Percentiles rank a stretch among this genome's conserved stretches.
Conservation (phyloP, 768 basidiomycete species). For the Lentinula edodes region DNA sequence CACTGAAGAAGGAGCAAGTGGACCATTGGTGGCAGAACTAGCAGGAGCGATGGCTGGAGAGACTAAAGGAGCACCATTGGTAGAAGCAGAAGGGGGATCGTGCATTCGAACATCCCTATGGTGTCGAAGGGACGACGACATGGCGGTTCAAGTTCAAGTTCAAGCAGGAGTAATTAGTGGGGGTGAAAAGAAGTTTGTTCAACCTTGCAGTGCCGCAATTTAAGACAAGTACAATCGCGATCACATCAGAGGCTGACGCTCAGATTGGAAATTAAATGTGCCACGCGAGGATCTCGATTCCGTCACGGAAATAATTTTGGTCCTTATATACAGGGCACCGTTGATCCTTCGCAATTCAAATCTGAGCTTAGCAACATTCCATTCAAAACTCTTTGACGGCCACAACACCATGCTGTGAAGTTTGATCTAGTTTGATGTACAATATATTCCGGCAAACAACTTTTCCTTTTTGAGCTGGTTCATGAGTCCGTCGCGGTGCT, state of each 20-base stretch:
- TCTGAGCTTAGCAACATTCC: neutral
- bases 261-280: neutral
- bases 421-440: neutral
- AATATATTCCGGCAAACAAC: neutral
- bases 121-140: slow-evolving; percentile 58
- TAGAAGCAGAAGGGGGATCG: slow-evolving; percentile 39
- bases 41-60: slow-evolving; percentile 1
- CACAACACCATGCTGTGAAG: neutral
- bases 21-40: slow-evolving; percentile 13
- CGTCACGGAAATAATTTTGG: neutral
- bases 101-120: slow-evolving; percentile 63
- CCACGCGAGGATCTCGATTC: neutral
- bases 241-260: slow-evolving; percentile 38
- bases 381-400: neutral
- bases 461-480: neutral
- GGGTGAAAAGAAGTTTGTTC: slow-evolving; percentile 41
- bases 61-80: slow-evolving; percentile 16
- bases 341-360: neutral
- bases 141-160: slow-evolving; percentile 19
- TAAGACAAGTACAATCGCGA: slow-evolving; percentile 55
- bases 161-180: slow-evolving; percentile 28
- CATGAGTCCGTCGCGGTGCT: neutral
- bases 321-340: neutral
- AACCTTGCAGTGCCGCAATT: slow-evolving; percentile 27
- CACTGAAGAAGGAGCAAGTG: slow-evolving; percentile 34